Conservation (phyloP, 306 rosid genomes). For the Lagenaria siceraria region DNA sequence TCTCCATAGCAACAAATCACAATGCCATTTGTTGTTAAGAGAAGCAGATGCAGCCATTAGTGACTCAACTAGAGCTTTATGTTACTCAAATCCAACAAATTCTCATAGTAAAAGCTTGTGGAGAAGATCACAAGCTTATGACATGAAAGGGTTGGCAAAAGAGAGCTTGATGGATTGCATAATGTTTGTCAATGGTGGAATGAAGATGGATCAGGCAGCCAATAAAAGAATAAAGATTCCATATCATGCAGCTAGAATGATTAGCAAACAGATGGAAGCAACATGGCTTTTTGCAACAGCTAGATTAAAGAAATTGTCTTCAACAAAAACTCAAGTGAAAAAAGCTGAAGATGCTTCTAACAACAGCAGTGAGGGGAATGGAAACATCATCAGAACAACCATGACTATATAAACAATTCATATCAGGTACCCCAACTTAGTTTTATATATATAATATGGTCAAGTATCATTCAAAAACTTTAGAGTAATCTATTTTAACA, state of each 20-base stretch:
- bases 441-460: neutral
- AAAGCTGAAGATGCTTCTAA: slow-evolving; percentile 7
- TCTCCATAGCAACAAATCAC: slow-evolving; percentile 56
- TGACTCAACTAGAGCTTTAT: slow-evolving; percentile 47
- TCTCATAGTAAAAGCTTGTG: slow-evolving; percentile 56
- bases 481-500: neutral
- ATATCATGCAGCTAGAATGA: slow-evolving; percentile 36
- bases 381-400: slow-evolving; percentile 7
- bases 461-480: neutral
- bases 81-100: slow-evolving; percentile 27
- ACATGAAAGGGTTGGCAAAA: slow-evolving; percentile 36
- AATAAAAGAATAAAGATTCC: slow-evolving; percentile 27
- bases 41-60: slow-evolving; percentile 42
- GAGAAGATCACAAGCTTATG: slow-evolving; percentile 69
- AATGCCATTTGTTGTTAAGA: slow-evolving; percentile 40
- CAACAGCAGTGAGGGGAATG: neutral
- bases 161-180: slow-evolving; percentile 64
- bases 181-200: slow-evolving; percentile 23
- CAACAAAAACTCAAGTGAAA: neutral
- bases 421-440: slow-evolving; percentile 11
- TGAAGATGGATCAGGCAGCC: neutral
- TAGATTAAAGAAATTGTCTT: slow-evolving; percentile 6
- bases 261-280: slow-evolving; percentile 47
- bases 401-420: slow-evolving; percentile 19
- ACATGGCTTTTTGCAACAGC: slow-evolving; percentile 40